Evolutionary conservation across 164 flowering plant species (phyloP), one percentile per base, ranked within the genome.

Genomic region (Warburgia ugandensis): DNA sequence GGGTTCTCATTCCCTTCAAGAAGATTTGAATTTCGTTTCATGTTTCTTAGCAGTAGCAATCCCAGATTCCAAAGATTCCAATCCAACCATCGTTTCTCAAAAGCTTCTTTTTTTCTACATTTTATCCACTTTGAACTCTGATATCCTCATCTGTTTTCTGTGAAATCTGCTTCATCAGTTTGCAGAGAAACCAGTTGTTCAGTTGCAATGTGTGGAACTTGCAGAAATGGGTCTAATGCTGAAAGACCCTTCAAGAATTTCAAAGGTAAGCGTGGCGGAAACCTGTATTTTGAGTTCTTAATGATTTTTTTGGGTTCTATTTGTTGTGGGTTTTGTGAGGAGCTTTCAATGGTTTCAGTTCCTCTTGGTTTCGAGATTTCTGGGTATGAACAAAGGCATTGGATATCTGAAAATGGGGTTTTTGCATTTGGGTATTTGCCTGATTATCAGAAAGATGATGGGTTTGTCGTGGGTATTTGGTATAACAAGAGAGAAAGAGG

Each of bases 351-450:
- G 62, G 68, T 58, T 10, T 66, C 78, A 7, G 65, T 65, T 35
- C 71, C 78, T 21, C 62, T 71, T 48, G 78, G 78, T 17, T 68
- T 71, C 66, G 67, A 52, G 41, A 25, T 64, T 54, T 64, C 59
- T 65, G 62, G 61, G 30, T 45, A 25, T 65, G 79, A 72, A 49
- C 67, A 45, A 47, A 66, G 56, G 48, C 60, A 28, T 40, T 77
- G 65, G 76, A 71, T 75, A 25, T 77, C 83, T 61, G 67, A 66
- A 60, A 74, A 74, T 70, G 79, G 79, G 59, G 66, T 70, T 55
- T 74, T 70, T 66, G 70, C 72, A 41, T 72, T 73, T 64, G 79
- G 83, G 37, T 77, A 75, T 45, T 52, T 75, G 46, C 61, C 68
- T 50, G 60, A 53, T 45, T 48, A 29, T 41, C 50, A 26, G 23